Base-by-base conservation (phyloP, 1,139 yeast species). In the Geotrichum restrictum region DNA sequence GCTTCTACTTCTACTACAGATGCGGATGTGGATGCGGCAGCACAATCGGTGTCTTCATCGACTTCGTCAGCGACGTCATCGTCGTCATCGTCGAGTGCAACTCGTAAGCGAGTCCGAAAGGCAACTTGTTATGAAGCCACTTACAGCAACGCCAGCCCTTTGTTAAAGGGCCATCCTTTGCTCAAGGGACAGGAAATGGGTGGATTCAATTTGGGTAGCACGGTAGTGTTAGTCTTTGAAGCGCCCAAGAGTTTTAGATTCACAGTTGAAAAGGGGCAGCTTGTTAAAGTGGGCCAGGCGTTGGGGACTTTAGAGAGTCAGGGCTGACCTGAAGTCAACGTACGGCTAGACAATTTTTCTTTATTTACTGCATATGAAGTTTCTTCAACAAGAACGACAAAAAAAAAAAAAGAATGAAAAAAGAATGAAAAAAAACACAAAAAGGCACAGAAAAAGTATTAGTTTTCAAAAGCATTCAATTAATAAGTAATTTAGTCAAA, bases 151-250 rank as follows among this genome's bases (percentile, higher is more conserved):
- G 95, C 96, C 6, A 83, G 93, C 57, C 74, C 79, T 47, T 64
- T 85, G 13, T 74, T 91, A 47, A 87, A 91, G 3, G 99, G 99
- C 3, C 82, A 81, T 64, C 98, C 98, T 1, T 77, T 93, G 56
- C 74, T 81, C 27, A 89, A 88, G 69, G 98, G 98, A 40, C 88
- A 88, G 65, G 96, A 94, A 70, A 85, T 93, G 77, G 99, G 99
- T 44, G 98, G 98, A 0, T 93, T 93, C 70, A 88, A 87, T 73
- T 75, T 93, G 53, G 99, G 99, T 0, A 85, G 95, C 37, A 93
- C 99, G 0, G 95, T 93, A 31, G 98, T 93, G 18, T 76, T 93
- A 58, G 94, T 93, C 32, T 93, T 93, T 71, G 98, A 93, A 69
- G 98, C 98, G 1, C 98, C 98, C 36, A 64, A 68, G 43, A 77